Conservation (phyloP, 1,139 yeast species). For the Kodamaea anthophila region DNA sequence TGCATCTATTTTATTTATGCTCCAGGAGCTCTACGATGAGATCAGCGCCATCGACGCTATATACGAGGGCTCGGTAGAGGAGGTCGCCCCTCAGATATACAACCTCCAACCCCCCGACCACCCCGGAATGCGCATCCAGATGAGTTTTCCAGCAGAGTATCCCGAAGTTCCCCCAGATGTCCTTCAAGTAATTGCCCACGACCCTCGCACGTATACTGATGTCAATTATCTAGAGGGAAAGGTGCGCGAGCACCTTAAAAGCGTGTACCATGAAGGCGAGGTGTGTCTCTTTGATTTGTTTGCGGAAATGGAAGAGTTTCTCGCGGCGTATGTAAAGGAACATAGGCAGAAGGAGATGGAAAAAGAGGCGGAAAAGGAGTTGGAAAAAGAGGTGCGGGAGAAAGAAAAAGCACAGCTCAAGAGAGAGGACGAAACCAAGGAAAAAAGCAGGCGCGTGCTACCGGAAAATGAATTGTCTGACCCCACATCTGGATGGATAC, state of each 20-base stretch:
- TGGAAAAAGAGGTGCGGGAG: conserved; percentile 5
- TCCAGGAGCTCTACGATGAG: conserved; percentile 70
- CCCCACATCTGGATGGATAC: conserved; percentile 63
- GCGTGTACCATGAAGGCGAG: conserved; percentile 48
- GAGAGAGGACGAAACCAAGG: conserved; percentile 1
- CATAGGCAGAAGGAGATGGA: too few species aligned
- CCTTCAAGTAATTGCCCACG: conserved; percentile 42
- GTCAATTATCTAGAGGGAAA: conserved; percentile 36
- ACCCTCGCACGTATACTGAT: conserved; percentile 31
- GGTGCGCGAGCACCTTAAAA: conserved; percentile 44
- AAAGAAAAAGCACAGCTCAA: conserved; percentile 1
- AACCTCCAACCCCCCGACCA: conserved; percentile 61
- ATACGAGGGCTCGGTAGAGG: conserved; percentile 54
- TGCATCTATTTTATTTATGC: too few species aligned
- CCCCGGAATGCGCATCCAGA: conserved; percentile 48
- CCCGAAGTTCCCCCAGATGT: conserved; percentile 60
- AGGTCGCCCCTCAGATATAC: conserved; percentile 34
- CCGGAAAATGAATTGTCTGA: conserved; percentile 22
- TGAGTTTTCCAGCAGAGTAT: conserved; percentile 65
- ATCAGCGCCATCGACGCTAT: conserved; percentile 81
- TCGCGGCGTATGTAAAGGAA: conserved; percentile 28
- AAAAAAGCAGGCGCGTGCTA: too few species aligned
- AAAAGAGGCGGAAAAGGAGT: conserved; percentile 2
- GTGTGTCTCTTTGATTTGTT: conserved; percentile 79
- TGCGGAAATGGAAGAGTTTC: conserved; percentile 53